Conservation (phyloP, 1,284 basidiomycete species). For the Amylostereum chailletii region DNA sequence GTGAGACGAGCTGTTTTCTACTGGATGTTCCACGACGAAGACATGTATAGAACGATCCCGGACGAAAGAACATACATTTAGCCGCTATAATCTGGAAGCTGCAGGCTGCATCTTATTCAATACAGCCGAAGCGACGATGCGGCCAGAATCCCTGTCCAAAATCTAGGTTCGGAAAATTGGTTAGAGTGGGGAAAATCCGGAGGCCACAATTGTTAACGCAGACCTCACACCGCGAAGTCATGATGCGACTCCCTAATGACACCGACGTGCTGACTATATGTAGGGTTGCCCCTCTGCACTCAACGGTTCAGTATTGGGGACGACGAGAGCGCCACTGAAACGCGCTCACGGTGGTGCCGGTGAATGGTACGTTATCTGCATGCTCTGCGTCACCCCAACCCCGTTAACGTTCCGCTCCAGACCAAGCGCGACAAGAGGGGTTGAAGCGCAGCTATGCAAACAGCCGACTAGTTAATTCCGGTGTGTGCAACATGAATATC, state of each 20-base stretch:
- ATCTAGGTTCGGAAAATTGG: conserved; percentile 29
- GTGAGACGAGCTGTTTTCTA: too few species aligned
- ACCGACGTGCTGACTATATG: conserved; percentile 55
- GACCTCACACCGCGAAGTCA: conserved; percentile 64
- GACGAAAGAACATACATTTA: too few species aligned
- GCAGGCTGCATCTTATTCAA: conserved; percentile 62
- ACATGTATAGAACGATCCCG: too few species aligned
- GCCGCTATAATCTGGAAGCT: too few species aligned
- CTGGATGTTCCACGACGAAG: too few species aligned
- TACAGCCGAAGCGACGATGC: conserved; percentile 52
- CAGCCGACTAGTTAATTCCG: background rate
- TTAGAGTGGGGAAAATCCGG: background rate
- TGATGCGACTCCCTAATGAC: conserved; percentile 54
- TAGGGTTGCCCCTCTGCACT: conserved; percentile 41
- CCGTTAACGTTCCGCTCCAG: conserved; percentile 52
- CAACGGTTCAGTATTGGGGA: conserved; percentile 1
- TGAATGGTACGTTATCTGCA: conserved; percentile 60
- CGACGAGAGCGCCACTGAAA: background rate
- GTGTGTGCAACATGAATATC: background rate
- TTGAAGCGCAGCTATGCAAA: conserved; percentile 45
- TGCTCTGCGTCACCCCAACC: conserved; percentile 62
- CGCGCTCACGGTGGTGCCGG: conserved; percentile 50
- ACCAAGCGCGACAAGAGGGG: conserved; percentile 57
- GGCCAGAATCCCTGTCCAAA: conserved; percentile 42
- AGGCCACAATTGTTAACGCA: conserved; percentile 8